Conservation (phyloP, 2,329 filamentous ascomycete genomes). For the Pseudogymnoascus sp. region DNA sequence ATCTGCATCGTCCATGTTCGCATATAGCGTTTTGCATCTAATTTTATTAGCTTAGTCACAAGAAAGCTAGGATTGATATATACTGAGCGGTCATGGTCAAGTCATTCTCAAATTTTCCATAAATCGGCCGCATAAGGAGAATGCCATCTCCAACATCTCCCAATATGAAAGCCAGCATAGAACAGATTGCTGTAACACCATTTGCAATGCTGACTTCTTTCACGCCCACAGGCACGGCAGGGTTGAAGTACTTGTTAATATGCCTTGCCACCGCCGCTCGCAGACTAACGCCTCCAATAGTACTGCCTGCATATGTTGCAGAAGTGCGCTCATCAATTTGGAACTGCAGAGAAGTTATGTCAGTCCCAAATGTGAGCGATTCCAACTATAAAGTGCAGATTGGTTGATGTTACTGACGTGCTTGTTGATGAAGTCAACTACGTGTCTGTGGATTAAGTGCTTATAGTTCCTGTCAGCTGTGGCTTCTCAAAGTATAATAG, state of each 20-base stretch:
- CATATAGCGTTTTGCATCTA: conserved; percentile 16
- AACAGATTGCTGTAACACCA: conserved; percentile 35
- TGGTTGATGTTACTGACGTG: conserved; percentile 23
- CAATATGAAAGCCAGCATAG: conserved; percentile 37
- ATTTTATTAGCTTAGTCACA: background rate
- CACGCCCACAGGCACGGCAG: conserved; percentile 28
- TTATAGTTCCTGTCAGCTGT: conserved; percentile 15
- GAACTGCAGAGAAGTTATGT: conserved; percentile 24
- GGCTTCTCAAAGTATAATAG: background rate
- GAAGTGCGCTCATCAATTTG: conserved; percentile 13
- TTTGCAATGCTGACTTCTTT: conserved; percentile 35
- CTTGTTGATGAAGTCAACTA: conserved; percentile 33
- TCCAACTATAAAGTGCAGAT: background rate
- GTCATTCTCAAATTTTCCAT: conserved; percentile 42
- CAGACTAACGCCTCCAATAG: conserved; percentile 33
- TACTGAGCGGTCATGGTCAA: conserved; percentile 31
- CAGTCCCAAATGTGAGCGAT: conserved; percentile 20
- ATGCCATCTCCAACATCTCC: conserved; percentile 40
- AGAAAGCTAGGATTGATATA: background rate
- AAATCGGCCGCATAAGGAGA: conserved; percentile 39
- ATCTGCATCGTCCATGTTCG: conserved; percentile 32
- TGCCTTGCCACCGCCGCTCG: conserved; percentile 34
- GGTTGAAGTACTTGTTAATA: conserved; percentile 36
- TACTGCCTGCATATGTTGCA: conserved; percentile 35
- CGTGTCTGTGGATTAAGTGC: conserved; percentile 32